Conservation (phyloP, 208 protist genomes). For the Trypanosoma melophagium region DNA sequence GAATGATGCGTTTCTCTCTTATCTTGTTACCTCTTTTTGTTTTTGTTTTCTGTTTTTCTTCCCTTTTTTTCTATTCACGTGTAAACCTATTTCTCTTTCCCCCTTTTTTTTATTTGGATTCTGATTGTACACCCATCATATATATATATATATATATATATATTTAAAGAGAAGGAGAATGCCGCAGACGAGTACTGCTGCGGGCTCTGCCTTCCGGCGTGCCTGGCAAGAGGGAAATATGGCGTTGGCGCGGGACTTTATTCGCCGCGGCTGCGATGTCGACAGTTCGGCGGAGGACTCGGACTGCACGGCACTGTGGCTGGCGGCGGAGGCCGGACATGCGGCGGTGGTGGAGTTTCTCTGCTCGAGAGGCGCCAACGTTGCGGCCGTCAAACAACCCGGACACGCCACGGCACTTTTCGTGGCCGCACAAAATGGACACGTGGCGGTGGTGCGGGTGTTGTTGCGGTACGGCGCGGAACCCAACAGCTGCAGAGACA, state of each 20-base stretch:
- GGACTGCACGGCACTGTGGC: constrained; percentile 35
- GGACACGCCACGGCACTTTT: constrained; percentile 32
- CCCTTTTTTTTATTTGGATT: not conserved
- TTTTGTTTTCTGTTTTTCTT: constrained; percentile 2
- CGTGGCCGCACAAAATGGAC: constrained; percentile 37
- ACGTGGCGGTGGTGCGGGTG: constrained; percentile 5
- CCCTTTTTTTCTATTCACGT: not conserved
- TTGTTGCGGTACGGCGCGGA: constrained; percentile 28
- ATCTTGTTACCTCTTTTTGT: not conserved
- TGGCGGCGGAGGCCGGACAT: constrained; percentile 33
- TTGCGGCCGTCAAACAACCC: constrained; percentile 2
- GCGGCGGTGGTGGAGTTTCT: constrained; percentile 19
- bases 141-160: constrained; percentile 4
- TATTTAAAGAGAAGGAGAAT: constrained; percentile 3
- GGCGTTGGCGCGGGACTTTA: not conserved
- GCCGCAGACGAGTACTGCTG: not conserved
- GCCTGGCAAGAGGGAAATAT: constrained; percentile 18
- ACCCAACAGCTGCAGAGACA: constrained; percentile 7
- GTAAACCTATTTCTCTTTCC: not conserved
- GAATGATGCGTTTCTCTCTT: not conserved
- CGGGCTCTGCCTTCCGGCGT: not conserved
- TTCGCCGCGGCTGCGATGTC: constrained; percentile 1
- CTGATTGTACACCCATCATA: not conserved
- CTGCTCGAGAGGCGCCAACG: constrained; percentile 19
- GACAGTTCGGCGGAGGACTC: constrained; percentile 2